A percentile compares a stretch with the other conserved stretches of the same genome.
phyloP scores from a whole-genome alignment of 306 rosid species.

The Cicer bijugum region DNA sequence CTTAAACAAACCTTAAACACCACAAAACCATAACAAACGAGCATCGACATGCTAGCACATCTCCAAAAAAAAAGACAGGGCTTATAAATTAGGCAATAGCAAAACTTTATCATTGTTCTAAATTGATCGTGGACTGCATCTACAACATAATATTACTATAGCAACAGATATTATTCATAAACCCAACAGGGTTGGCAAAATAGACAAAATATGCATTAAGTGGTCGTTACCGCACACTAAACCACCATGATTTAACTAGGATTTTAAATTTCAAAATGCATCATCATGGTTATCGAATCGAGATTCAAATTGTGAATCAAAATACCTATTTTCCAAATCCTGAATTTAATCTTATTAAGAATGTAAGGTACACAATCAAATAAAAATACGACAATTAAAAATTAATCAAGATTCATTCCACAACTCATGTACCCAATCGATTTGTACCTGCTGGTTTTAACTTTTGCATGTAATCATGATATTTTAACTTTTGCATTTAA shows the following conservation, averaged over 20 bases:
- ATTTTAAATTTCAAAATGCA: not conserved
- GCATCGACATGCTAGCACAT: slow-evolving; percentile 1
- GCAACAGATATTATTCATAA: slow-evolving; percentile 3
- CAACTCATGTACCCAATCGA: not conserved
- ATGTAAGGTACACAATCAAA: not conserved
- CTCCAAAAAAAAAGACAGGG: not conserved
- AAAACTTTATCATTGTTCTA: not conserved
- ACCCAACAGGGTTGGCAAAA: not conserved
- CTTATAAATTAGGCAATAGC: not conserved
- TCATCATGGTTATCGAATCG: not conserved
- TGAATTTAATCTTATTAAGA: not conserved
- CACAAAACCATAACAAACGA: not conserved
- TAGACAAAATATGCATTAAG: too few species aligned
- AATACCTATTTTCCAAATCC: not conserved
- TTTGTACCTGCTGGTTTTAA: not conserved
- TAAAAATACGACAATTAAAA: not conserved
- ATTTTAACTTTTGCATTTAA: too few species aligned
- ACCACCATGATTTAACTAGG: not conserved
- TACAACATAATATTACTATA: not conserved
- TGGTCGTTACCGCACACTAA: not conserved
- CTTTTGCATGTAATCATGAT: not conserved
- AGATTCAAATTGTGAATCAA: not conserved
- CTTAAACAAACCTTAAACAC: slow-evolving; percentile 18
- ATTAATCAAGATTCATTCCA: not conserved
- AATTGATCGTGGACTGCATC: not conserved